Evolutionary conservation across 2,329 filamentous ascomycete genomes (phyloP).

Genomic region (Helotiales sp.): DNA sequence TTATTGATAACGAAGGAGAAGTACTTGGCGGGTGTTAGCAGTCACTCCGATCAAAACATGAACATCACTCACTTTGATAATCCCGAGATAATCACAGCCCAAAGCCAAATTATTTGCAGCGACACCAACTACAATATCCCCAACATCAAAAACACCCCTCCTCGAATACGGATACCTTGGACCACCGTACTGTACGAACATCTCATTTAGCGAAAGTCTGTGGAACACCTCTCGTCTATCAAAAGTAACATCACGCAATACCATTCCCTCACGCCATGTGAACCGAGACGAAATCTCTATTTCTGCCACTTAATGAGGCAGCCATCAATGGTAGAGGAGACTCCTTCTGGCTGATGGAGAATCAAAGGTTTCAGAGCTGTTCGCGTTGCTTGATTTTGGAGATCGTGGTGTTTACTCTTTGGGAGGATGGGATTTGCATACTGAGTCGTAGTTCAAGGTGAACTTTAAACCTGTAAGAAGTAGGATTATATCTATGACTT

Average conservation of each 20-base stretch:
- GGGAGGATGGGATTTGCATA: conserved; percentile 25
- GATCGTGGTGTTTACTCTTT: conserved; percentile 38
- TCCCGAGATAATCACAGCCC: conserved; percentile 72
- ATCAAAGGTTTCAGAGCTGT: conserved; percentile 62
- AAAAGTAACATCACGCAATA: conserved; percentile 65
- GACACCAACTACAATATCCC: conserved; percentile 67
- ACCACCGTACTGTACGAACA: conserved; percentile 69
- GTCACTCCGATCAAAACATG: background rate
- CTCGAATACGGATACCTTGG: conserved; percentile 65
- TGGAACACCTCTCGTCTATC: conserved; percentile 64
- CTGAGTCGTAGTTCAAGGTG: conserved; percentile 26
- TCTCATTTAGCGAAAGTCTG: conserved; percentile 62
- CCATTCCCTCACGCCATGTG: conserved; percentile 64
- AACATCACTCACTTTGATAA: conserved; percentile 54
- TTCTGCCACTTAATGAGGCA: conserved; percentile 56
- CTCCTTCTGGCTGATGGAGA: conserved; percentile 66
- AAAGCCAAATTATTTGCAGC: conserved; percentile 71
- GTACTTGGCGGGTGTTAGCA: conserved; percentile 47
- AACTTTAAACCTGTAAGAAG: conserved; percentile 33
- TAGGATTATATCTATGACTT: conserved; percentile 32
- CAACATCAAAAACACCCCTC: conserved; percentile 73
- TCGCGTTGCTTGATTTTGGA: conserved; percentile 40
- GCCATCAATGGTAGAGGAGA: conserved; percentile 58
- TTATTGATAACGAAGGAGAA: conserved; percentile 59
- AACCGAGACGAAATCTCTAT: conserved; percentile 69